Percentiles rank a stretch among this genome's conserved stretches.
Evolutionary conservation across 768 basidiomycete genomes (phyloP).

Genomic region (Kwoniella dendrophila): DNA sequence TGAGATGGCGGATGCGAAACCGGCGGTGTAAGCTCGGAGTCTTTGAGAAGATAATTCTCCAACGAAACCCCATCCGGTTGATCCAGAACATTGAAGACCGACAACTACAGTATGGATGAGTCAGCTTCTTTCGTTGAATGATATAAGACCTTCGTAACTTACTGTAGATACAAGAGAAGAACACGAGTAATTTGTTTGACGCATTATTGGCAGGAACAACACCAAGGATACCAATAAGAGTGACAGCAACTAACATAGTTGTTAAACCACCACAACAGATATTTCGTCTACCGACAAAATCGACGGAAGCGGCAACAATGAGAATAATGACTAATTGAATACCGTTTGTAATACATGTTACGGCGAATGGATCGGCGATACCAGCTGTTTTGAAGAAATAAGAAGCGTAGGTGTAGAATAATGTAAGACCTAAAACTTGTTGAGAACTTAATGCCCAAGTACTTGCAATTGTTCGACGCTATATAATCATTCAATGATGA

Average conservation of each 20-base stretch:
- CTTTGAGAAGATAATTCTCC: constrained; percentile 28
- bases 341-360: constrained; percentile 28
- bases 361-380: constrained; percentile 27
- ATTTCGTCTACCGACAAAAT: constrained; percentile 22
- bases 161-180: constrained; percentile 34
- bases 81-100: constrained; percentile 25
- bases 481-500: too few species aligned
- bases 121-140: constrained; percentile 1
- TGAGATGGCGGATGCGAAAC: constrained; percentile 28
- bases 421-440: constrained; percentile 22
- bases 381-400: constrained; percentile 26
- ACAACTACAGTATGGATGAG: constrained; percentile 11
- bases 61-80: constrained; percentile 29
- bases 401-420: constrained; percentile 22
- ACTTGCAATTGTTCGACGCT: constrained; percentile 26
- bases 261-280: constrained; percentile 24
- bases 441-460: constrained; percentile 20
- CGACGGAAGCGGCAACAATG: constrained; percentile 15
- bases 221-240: constrained; percentile 18
- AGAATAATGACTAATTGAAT: constrained; percentile 26
- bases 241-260: constrained; percentile 17
- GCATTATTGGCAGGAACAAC: constrained; percentile 10
- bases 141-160: constrained; percentile 1
- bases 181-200: constrained; percentile 20
- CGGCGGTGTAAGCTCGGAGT: constrained; percentile 29